These are phyloP conservation scores for Starmerella sp. DNA, from an alignment of 805 yeast species.

Conservation along the genomic window DNA sequence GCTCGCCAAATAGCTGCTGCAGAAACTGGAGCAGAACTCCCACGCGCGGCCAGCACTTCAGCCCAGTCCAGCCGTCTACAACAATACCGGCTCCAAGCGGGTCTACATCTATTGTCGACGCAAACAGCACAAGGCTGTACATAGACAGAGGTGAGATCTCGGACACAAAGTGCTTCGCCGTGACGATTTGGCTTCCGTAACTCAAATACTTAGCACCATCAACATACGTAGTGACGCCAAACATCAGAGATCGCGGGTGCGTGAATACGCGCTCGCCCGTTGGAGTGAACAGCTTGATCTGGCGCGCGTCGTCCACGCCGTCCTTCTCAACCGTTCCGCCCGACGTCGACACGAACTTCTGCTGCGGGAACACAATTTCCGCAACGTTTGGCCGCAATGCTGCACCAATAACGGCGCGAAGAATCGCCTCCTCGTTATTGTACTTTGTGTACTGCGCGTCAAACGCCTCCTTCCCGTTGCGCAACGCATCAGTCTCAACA, in stretches of 20 bases:
- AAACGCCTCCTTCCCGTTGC: not conserved
- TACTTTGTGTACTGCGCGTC: constrained; percentile 24
- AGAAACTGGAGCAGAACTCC: constrained; percentile 73
- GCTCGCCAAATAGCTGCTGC: constrained; percentile 52
- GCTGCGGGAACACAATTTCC: constrained; percentile 69
- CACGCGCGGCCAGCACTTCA: constrained; percentile 87
- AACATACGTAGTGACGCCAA: constrained; percentile 37
- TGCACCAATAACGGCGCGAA: constrained; percentile 64
- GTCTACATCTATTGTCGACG: constrained; percentile 46
- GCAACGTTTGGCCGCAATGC: constrained; percentile 77
- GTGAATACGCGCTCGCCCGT: constrained; percentile 64
- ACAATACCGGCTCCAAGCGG: constrained; percentile 68
- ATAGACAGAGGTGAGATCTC: constrained; percentile 74
- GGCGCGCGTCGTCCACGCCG: constrained; percentile 69
- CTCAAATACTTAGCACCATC: constrained; percentile 41
- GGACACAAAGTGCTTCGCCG: constrained; percentile 57
- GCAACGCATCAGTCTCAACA: constrained; percentile 36
- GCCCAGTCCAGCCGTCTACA: constrained; percentile 79
- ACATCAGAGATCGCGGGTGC: constrained; percentile 76
- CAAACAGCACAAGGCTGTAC: constrained; percentile 64
- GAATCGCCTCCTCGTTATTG: constrained; percentile 44
- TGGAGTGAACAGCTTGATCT: constrained; percentile 61
- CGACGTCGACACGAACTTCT: constrained; percentile 55
- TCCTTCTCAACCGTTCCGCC: constrained; percentile 60
- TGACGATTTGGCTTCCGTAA: constrained; percentile 46